Evolutionary conservation across 495 filamentous ascomycete genomes (phyloP).

Genomic region (Podospora sp.): DNA sequence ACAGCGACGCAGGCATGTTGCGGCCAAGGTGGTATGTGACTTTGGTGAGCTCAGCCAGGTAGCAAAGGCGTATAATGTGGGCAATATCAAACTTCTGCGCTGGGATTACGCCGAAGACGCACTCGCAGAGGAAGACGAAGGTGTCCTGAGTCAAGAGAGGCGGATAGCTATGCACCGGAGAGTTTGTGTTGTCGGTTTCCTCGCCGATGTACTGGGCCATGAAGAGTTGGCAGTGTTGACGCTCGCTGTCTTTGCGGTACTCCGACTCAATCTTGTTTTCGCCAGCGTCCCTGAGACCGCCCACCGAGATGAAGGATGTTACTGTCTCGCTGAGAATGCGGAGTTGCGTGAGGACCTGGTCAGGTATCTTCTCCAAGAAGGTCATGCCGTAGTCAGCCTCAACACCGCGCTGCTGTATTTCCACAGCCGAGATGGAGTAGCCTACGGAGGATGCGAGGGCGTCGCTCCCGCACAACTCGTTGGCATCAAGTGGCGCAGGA

Average conservation of each 20-base stretch:
- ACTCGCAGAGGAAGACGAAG: constrained; percentile 86
- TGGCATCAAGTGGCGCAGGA: constrained; percentile 21
- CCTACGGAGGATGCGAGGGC: constrained; percentile 74
- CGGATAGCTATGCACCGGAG: constrained; percentile 52
- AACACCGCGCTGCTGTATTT: constrained; percentile 89
- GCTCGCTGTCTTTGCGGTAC: constrained; percentile 67
- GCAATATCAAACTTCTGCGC: constrained; percentile 68
- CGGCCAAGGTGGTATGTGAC: constrained; percentile 59
- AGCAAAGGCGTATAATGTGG: constrained; percentile 86
- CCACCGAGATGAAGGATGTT: constrained; percentile 79
- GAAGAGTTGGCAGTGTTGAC: constrained; percentile 79
- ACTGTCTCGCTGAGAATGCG: constrained; percentile 88
- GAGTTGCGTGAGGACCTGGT: constrained; percentile 81
- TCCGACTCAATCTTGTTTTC: constrained; percentile 66
- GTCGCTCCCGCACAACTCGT: constrained; percentile 62
- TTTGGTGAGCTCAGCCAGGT: constrained; percentile 88
- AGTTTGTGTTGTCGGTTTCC: constrained; percentile 30
- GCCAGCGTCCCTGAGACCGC: constrained; percentile 61
- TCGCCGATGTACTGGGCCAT: constrained; percentile 53
- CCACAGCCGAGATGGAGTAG: constrained; percentile 84
- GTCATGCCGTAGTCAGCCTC: constrained; percentile 74
- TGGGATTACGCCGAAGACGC: constrained; percentile 59
- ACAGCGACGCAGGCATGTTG: constrained; percentile 42
- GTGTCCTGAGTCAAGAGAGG: constrained; percentile 76
- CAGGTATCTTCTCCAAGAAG: constrained; percentile 81